Conservation (phyloP, 306 rosid species). For the Trichosanthes cucumerina region DNA sequence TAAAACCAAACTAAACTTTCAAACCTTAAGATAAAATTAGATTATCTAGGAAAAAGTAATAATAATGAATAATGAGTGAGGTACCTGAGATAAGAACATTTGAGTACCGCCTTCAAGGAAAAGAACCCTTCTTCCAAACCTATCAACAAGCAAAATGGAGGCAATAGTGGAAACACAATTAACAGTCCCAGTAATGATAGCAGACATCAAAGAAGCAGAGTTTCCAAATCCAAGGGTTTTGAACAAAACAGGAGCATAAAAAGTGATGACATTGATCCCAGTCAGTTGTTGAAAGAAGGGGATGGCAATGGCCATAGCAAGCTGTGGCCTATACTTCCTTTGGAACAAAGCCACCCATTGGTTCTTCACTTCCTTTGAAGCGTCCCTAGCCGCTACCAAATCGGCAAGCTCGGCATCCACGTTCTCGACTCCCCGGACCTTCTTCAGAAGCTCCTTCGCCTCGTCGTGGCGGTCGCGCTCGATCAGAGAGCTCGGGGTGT, state of each 20-base stretch:
- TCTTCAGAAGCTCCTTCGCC: constrained; percentile 34
- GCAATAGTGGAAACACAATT: constrained; percentile 35
- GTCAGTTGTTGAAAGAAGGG: constrained; percentile 84
- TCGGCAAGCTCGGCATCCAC: constrained; percentile 56
- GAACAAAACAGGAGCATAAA: constrained; percentile 75
- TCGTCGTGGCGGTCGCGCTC: constrained; percentile 32
- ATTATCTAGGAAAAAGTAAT: no score
- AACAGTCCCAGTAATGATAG: constrained; percentile 44
- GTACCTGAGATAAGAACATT: constrained; percentile 65
- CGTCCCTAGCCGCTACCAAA: constrained; percentile 45
- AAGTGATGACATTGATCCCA: constrained; percentile 64
- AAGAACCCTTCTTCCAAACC: constrained; percentile 53
- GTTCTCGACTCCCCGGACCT: constrained; percentile 31
- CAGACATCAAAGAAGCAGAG: constrained; percentile 51
- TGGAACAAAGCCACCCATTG: constrained; percentile 43
- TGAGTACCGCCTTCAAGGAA: constrained; percentile 68
- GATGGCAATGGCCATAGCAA: constrained; percentile 41
- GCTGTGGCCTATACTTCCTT: constrained; percentile 66
- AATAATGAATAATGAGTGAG: no score
- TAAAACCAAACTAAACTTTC: no score
- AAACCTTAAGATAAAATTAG: no score
- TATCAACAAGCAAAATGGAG: constrained; percentile 47
- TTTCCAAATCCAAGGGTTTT: constrained; percentile 64
- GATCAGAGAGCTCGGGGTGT: constrained; percentile 67
- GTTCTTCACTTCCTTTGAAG: constrained; percentile 28